Conservation (phyloP, 768 basidiomycete genomes). For the Phaeotremella skinneri region DNA sequence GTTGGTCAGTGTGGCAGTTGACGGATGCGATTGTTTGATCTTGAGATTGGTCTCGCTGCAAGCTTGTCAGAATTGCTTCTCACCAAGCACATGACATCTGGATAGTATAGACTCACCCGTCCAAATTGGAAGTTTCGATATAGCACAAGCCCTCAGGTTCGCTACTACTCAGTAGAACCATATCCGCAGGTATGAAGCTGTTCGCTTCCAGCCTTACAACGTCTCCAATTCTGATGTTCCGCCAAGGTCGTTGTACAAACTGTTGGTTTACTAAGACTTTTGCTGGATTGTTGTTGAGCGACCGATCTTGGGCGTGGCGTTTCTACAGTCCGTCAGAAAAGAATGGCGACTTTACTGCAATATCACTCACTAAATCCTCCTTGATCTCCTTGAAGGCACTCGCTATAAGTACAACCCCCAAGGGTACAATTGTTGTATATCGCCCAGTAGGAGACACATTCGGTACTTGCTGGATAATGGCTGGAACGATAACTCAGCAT, state of each 20-base stretch:
- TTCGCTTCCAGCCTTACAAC: slow-evolving; percentile 85
- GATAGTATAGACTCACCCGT: slow-evolving; percentile 64
- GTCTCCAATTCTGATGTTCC: slow-evolving; percentile 85
- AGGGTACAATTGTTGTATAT: slow-evolving; percentile 91
- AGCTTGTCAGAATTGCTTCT: background rate
- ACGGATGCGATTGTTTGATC: slow-evolving; percentile 90
- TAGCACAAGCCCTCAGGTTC: slow-evolving; percentile 98
- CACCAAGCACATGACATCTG: background rate
- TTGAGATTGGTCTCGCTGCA: slow-evolving; percentile 93
- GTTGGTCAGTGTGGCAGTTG: slow-evolving; percentile 73
- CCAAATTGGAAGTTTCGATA: slow-evolving; percentile 95
- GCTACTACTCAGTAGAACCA: slow-evolving; percentile 78
- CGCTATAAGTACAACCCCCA: slow-evolving; percentile 81
- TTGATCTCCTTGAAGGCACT: slow-evolving; percentile 94
- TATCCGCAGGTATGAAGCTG: slow-evolving; percentile 93
- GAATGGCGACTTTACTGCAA: background rate
- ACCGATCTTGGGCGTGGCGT: slow-evolving; percentile 91
- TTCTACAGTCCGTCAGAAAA: slow-evolving; percentile 55
- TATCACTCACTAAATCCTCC: slow-evolving; percentile 76
- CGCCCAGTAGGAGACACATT: slow-evolving; percentile 92
- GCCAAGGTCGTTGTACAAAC: slow-evolving; percentile 80
- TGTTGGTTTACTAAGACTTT: slow-evolving; percentile 64
- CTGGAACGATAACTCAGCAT: slow-evolving; percentile 48
- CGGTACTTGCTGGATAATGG: slow-evolving; percentile 95
- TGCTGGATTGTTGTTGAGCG: slow-evolving; percentile 78